Conservation (phyloP, 352 stramenopile species). For the Hyaloperonospora arabidopsidis region DNA sequence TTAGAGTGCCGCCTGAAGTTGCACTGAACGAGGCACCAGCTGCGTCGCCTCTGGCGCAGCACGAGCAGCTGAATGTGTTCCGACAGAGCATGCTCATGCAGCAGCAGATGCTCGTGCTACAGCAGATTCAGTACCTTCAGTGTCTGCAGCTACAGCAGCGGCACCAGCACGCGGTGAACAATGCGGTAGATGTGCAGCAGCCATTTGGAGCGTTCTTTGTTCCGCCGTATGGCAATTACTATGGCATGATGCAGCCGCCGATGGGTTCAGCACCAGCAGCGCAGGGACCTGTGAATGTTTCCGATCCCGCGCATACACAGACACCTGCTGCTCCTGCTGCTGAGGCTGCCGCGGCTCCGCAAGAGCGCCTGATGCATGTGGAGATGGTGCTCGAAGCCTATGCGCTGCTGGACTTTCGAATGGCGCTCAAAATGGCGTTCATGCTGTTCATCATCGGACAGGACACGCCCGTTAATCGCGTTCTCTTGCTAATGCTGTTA, state of each 20-base stretch:
- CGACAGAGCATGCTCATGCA: slow-evolving; percentile 64
- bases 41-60: slow-evolving; percentile 7
- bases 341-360: slow-evolving; percentile 14
- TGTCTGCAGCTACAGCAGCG: slow-evolving; percentile 45
- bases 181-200: slow-evolving; percentile 10
- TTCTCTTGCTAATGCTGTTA: slow-evolving; percentile 66
- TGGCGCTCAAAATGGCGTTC: slow-evolving; percentile 82
- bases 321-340: slow-evolving; percentile 4
- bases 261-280: slow-evolving; percentile 20
- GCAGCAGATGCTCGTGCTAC: slow-evolving; percentile 65
- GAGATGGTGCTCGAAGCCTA: slow-evolving; percentile 51
- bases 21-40: slow-evolving; percentile 13
- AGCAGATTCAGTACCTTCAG: slow-evolving; percentile 80
- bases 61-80: slow-evolving; percentile 50
- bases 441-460: slow-evolving; percentile 87
- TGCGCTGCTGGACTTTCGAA: slow-evolving; percentile 58
- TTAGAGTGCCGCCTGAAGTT: slow-evolving; percentile 11
- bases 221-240: slow-evolving; percentile 30
- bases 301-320: slow-evolving; percentile 3
- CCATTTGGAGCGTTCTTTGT: slow-evolving; percentile 14
- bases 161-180: slow-evolving; percentile 4
- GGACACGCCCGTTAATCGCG: slow-evolving; percentile 64
- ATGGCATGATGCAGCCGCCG: slow-evolving; percentile 27
- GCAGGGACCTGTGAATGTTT: slow-evolving; percentile 11
- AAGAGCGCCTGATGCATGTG: slow-evolving; percentile 23